These are phyloP conservation scores for Aureoboletus auriporus DNA, from an alignment of 768 basidiomycete genomes.

Conservation along the genomic window DNA sequence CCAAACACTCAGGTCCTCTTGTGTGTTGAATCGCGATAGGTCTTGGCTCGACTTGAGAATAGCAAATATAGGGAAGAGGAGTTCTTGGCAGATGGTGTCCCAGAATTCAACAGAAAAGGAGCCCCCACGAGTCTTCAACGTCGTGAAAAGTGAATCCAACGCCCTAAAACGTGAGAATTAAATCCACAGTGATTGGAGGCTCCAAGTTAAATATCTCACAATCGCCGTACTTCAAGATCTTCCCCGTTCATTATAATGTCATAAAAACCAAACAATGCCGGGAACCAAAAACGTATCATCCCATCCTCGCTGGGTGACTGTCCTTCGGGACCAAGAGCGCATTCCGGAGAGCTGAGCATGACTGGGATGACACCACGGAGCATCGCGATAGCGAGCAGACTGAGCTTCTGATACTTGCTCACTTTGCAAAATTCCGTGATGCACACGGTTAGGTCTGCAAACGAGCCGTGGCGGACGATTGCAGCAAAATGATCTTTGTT, in stretches of 20 bases:
- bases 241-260: constrained; percentile 99
- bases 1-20: constrained; percentile 99
- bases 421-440: constrained; percentile 99
- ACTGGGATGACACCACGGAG: constrained; percentile 87
- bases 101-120: constrained; percentile 91
- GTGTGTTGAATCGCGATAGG: constrained; percentile 86
- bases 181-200: constrained; percentile 4
- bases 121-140: constrained; percentile 84
- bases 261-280: constrained; percentile 94
- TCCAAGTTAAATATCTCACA: constrained; percentile 55
- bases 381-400: constrained; percentile 94
- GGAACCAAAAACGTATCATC: constrained; percentile 98
- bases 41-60: constrained; percentile 93
- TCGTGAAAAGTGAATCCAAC: constrained; percentile 92
- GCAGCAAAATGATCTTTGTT: constrained; percentile 87
- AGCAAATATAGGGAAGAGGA: constrained; percentile 97
- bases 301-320: constrained; percentile 62
- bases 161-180: constrained; percentile 50
- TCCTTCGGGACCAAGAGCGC: constrained; percentile 34
- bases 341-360: constrained; percentile 83
- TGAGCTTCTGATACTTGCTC: constrained; percentile 98
- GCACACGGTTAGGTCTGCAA: constrained; percentile 94
- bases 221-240: constrained; percentile 91
- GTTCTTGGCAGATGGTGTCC: constrained; percentile 95
- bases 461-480: constrained; percentile 92